Evolutionary conservation across 345 rosid genomes (phyloP).

Genomic region (Ricinus communis): DNA sequence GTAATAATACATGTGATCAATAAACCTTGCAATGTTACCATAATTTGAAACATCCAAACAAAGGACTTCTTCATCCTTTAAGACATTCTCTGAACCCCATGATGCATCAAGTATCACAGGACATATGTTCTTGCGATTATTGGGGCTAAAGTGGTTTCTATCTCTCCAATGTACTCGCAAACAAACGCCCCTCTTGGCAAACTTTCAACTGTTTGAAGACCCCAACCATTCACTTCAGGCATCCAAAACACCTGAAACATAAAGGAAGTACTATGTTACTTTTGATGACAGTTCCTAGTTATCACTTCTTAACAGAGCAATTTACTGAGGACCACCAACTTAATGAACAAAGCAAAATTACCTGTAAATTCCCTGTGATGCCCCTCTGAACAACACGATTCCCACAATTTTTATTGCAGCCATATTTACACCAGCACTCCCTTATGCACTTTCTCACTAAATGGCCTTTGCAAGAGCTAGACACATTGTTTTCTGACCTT

Average conservation of each 20-base stretch:
- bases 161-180: neutral
- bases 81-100: neutral
- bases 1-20: neutral
- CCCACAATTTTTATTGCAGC: neutral
- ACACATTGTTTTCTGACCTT: no score
- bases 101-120: neutral
- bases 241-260: neutral
- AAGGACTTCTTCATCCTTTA: neutral
- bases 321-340: neutral
- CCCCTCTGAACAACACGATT: slow-evolving; percentile 4
- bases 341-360: neutral
- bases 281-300: no score
- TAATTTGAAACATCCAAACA: neutral
- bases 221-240: neutral
- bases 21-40: neutral
- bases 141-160: neutral
- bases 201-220: neutral
- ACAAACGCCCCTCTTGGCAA: neutral
- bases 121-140: neutral
- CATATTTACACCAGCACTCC: neutral
- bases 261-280: neutral
- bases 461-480: no score
- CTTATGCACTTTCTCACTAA: neutral
- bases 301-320: neutral
- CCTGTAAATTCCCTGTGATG: neutral